Conservation (phyloP, 1,139 yeast species). For the Debaryomycetaceae sp. region DNA sequence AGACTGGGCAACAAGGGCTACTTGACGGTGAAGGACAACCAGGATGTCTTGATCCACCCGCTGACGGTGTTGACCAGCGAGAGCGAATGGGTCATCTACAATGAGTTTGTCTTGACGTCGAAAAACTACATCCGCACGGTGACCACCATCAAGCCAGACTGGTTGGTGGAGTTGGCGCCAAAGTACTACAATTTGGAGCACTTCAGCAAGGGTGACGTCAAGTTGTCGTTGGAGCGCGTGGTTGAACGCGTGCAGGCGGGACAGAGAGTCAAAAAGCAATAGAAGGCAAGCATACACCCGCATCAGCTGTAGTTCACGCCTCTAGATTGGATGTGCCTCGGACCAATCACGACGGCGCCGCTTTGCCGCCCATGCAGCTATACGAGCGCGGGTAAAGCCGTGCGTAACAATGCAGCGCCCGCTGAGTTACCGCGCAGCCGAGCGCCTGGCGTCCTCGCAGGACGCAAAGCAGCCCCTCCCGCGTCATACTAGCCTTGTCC, state of each 20-base stretch:
- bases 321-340: no score
- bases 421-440: background rate
- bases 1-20: slow-evolving; percentile 70
- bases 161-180: slow-evolving; percentile 87
- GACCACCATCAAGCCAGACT: slow-evolving; percentile 86
- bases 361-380: no score
- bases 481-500: no score
- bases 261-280: slow-evolving; percentile 26
- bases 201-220: slow-evolving; percentile 80
- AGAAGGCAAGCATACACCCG: slow-evolving; percentile 1
- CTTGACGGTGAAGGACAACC: slow-evolving; percentile 90
- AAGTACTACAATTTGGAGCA: slow-evolving; percentile 72
- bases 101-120: slow-evolving; percentile 90
- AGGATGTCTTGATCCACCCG: slow-evolving; percentile 92
- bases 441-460: slow-evolving; percentile 1
- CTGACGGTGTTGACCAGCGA: slow-evolving; percentile 83
- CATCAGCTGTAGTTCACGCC: no score
- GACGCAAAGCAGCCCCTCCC: no score
- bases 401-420: no score
- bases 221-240: slow-evolving; percentile 70
- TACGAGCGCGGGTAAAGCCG: no score
- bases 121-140: slow-evolving; percentile 94
- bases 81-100: slow-evolving; percentile 89
- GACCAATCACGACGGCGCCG: no score
- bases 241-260: slow-evolving; percentile 45